phyloP scores from a whole-genome alignment of 2,329 filamentous ascomycete genomes.

The Fusarium newnesense region DNA sequence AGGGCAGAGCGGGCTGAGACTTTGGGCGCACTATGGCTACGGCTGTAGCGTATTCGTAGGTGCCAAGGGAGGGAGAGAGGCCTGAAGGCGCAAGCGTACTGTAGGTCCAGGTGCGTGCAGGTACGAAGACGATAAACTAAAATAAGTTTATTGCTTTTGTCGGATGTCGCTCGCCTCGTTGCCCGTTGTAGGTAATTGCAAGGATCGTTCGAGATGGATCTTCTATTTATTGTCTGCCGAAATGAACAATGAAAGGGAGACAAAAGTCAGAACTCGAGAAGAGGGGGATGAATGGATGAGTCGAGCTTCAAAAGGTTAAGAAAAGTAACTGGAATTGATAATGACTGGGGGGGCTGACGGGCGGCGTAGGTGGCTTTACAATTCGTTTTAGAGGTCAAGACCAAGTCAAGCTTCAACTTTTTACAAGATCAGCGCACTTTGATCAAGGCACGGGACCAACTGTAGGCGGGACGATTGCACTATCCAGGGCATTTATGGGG shows the following conservation, averaged over 20 bases:
- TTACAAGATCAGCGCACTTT: constrained; percentile 37
- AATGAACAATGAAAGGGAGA: constrained; percentile 22
- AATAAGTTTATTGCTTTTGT: constrained; percentile 28
- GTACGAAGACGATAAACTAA: neutral
- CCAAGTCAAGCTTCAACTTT: constrained; percentile 12
- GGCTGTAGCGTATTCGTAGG: constrained; percentile 21
- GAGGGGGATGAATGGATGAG: constrained; percentile 1
- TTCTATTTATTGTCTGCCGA: constrained; percentile 32
- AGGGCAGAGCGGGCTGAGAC: constrained; percentile 33
- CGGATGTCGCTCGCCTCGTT: constrained; percentile 23
- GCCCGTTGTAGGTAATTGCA: constrained; percentile 13
- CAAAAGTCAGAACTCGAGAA: constrained; percentile 11
- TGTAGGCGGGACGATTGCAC: constrained; percentile 30
- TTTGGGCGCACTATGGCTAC: constrained; percentile 24
- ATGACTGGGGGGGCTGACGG: constrained; percentile 23
- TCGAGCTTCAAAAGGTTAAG: neutral
- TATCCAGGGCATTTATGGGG: constrained; percentile 36
- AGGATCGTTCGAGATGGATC: constrained; percentile 16
- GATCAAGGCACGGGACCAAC: constrained; percentile 39
- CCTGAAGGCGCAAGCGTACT: neutral
- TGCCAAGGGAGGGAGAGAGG: constrained; percentile 12
- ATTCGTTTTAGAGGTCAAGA: neutral
- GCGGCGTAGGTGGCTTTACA: constrained; percentile 36
- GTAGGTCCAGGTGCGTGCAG: constrained; percentile 3
- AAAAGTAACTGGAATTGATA: constrained; percentile 12